These are phyloP conservation scores for Sordariomycetes sp. DNA, from an alignment of 2,329 filamentous ascomycete genomes.

Conservation along the genomic window DNA sequence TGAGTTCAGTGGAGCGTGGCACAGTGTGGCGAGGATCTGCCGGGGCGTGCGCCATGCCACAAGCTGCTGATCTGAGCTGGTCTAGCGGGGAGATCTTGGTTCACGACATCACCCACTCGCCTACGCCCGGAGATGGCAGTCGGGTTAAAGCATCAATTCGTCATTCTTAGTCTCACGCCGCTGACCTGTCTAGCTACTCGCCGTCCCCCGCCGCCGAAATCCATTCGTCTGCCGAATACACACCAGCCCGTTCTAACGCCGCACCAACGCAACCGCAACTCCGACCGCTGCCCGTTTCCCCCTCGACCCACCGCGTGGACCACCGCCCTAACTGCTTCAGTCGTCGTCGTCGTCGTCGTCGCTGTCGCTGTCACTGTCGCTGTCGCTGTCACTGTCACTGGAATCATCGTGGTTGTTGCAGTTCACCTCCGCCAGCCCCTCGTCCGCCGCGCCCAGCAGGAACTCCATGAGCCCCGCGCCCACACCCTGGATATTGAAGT, in stretches of 20 bases:
- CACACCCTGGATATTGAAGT: slow-evolving; percentile 28
- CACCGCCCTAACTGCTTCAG: not conserved
- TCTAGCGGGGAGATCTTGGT: not conserved
- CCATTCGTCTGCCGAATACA: no score
- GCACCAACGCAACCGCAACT: no score
- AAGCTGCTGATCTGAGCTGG: not conserved
- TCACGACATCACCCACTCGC: not conserved
- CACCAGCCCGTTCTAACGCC: no score
- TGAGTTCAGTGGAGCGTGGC: not conserved
- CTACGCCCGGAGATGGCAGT: no score
- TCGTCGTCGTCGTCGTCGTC: not conserved
- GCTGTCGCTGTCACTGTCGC: not conserved
- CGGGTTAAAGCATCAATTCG: no score
- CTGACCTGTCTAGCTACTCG: no score
- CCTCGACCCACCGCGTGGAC: not conserved
- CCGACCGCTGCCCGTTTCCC: no score
- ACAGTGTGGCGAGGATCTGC: not conserved
- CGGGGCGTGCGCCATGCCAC: not conserved
- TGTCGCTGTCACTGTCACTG: not conserved
- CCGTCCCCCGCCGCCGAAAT: no score
- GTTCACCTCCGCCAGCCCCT: not conserved
- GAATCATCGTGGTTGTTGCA: not conserved
- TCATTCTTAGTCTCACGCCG: no score
- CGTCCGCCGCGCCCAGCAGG: slow-evolving; percentile 15
- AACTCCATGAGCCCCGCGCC: slow-evolving; percentile 34